These are phyloP conservation scores for Zasmidium angulare DNA, from an alignment of 2,329 filamentous ascomycete genomes.

Conservation along the genomic window DNA sequence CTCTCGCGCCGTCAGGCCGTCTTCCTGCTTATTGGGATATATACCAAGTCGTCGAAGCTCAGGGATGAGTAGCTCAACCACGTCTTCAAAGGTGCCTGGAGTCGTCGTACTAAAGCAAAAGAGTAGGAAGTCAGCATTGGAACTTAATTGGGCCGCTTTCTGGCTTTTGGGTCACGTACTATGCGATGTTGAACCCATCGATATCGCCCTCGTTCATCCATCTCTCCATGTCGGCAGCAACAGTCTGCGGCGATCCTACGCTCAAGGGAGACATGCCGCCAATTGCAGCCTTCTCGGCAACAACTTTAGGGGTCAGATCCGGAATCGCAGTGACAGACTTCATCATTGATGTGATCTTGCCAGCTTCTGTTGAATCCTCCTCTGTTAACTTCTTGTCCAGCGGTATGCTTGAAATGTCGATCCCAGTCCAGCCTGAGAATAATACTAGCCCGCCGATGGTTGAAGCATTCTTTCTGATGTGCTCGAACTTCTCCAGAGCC, in stretches of 20 bases:
- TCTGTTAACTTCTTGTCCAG: slow-evolving; percentile 51
- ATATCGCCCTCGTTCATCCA: slow-evolving; percentile 48
- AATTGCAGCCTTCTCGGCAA: slow-evolving; percentile 49
- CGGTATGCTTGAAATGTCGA: slow-evolving; percentile 59
- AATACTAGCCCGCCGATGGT: slow-evolving; percentile 67
- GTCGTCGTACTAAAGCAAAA: too few relatives aligned
- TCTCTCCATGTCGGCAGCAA: slow-evolving; percentile 50
- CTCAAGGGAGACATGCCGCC: slow-evolving; percentile 51
- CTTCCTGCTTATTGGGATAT: slow-evolving; percentile 30
- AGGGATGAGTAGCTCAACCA: slow-evolving; percentile 51
- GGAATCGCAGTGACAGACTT: slow-evolving; percentile 41
- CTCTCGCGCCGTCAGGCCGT: slow-evolving; percentile 42
- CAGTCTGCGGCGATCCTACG: slow-evolving; percentile 47
- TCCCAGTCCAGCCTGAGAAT: slow-evolving; percentile 73
- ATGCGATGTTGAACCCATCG: slow-evolving; percentile 45
- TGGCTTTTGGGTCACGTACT: too few relatives aligned
- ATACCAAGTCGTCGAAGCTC: slow-evolving; percentile 43
- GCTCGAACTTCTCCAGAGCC: slow-evolving; percentile 61
- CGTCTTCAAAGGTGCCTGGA: slow-evolving; percentile 54
- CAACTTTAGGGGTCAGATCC: slow-evolving; percentile 46
- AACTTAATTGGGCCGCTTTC: too few relatives aligned
- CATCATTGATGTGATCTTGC: slow-evolving; percentile 36
- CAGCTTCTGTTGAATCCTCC: slow-evolving; percentile 56
- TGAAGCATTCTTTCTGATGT: slow-evolving; percentile 61
- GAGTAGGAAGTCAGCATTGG: too few relatives aligned